Evolutionary conservation across 805 yeast species (phyloP), one percentile per base, ranked within the genome.

Genomic region (Yarrowia deformans): DNA sequence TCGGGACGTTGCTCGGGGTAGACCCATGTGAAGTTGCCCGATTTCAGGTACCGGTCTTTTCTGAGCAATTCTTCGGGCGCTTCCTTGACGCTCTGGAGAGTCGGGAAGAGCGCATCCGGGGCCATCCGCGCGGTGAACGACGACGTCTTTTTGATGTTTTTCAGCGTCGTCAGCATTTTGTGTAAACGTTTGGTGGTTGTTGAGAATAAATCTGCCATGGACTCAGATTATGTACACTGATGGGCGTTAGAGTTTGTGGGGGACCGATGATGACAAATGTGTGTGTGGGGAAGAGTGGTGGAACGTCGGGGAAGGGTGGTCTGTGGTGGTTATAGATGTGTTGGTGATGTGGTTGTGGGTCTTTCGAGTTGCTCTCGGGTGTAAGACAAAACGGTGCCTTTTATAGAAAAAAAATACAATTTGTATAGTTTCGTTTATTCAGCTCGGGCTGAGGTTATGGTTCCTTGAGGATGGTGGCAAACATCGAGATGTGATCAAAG

Each of bases 21-120:
- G 0, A 90, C 83, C 83, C 86, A 94, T 1, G 95, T 86, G 76
- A 83, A 94, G 34, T 88, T 87, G 3, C 97, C 96, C 1, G 82
- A 82, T 43, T 81, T 74, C 13, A 87, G 80, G 5, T 77, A 76
- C 54, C 93, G 80, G 8, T 90, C 87, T 9, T 78, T 78, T 67
- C 87, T 83, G 61, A 87, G 79, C n/a, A 78, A 72, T 68, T 80
- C 75, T 54, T 76, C 69, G 23, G 72, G 67, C 0, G 77, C 77
- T 0, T 70, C 37, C 52, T 73, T 74, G 19, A 82, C 75, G 3
- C 75, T 76, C 67, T 78, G 80, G 10, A 80, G 75, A 0, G 81
- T 74, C 2, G 83, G 81, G 9, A 82, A 75, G n/a, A 72, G 69
- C 8, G 77, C 71, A 69, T 81, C 84, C 7, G 84, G 80, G 1